Evolutionary conservation across 164 flowering plant species (phyloP).

Genomic region (Magnolia officinalis): DNA sequence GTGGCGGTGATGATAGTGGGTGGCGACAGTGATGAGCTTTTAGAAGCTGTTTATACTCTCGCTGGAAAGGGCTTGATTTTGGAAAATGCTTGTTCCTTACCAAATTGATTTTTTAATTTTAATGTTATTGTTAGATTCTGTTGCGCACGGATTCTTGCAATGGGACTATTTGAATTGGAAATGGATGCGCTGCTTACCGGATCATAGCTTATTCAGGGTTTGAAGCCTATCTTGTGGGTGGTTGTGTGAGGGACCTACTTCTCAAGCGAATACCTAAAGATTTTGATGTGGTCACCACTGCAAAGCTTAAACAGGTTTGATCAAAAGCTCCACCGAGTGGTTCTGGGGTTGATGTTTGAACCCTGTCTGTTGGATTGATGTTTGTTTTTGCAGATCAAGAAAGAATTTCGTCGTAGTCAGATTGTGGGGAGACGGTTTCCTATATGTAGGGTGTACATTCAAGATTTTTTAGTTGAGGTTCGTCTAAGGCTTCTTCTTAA

Average conservation of each 20-base stretch:
- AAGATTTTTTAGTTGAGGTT: slow-evolving; percentile 63
- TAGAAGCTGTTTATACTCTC: no score
- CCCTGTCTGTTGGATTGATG: neutral
- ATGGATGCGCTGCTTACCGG: neutral
- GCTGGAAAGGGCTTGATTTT: no score
- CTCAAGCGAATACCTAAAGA: slow-evolving; percentile 77
- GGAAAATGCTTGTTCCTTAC: no score
- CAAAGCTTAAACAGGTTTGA: slow-evolving; percentile 62
- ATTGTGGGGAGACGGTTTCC: slow-evolving; percentile 81
- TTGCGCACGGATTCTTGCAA: neutral
- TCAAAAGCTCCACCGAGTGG: neutral
- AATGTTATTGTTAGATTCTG: neutral
- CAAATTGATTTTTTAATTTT: no score
- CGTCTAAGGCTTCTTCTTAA: slow-evolving; percentile 15
- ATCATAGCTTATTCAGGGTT: slow-evolving; percentile 46
- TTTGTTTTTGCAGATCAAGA: slow-evolving; percentile 42
- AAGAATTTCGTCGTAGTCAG: slow-evolving; percentile 31
- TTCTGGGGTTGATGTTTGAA: neutral
- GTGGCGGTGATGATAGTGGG: no score
- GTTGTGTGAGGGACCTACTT: slow-evolving; percentile 90
- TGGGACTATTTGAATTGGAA: neutral
- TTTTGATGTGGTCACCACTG: slow-evolving; percentile 87
- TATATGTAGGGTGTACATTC: slow-evolving; percentile 56
- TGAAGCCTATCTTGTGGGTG: slow-evolving; percentile 87
- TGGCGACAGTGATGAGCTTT: no score